These are phyloP conservation scores for Diaporthe sp. DNA, from an alignment of 2,329 filamentous ascomycete species.

Conservation along the genomic window DNA sequence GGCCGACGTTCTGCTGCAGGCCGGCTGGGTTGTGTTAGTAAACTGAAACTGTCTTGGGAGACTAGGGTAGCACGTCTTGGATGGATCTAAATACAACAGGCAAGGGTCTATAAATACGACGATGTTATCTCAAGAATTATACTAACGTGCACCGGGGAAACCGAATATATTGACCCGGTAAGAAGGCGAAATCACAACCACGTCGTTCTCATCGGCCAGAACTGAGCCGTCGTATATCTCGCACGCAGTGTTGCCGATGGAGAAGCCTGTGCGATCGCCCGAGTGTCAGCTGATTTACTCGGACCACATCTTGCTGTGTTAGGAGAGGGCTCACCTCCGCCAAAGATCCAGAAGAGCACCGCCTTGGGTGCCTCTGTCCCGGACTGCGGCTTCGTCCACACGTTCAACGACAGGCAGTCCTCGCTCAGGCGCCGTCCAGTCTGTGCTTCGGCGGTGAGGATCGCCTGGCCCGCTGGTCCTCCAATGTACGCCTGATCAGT, in stretches of 20 bases:
- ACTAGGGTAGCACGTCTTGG: too few relatives aligned
- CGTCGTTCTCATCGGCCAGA: constrained; percentile 29
- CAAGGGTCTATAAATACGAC: too few relatives aligned
- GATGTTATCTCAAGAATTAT: too few relatives aligned
- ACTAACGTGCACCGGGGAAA: constrained; percentile 25
- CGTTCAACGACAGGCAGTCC: constrained; percentile 32
- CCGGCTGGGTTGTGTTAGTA: background rate
- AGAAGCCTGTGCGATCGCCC: background rate
- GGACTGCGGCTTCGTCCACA: constrained; percentile 15
- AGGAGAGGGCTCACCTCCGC: constrained; percentile 13
- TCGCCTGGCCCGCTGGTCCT: background rate
- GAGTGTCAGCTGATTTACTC: background rate
- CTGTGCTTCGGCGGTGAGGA: constrained; percentile 19
- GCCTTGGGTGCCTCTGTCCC: background rate
- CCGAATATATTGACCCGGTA: constrained; percentile 31
- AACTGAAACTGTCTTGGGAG: background rate
- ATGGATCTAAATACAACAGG: background rate
- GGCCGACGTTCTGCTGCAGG: constrained; percentile 42
- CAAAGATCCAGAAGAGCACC: constrained; percentile 34
- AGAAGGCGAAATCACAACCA: constrained; percentile 17
- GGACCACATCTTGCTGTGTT: too few relatives aligned
- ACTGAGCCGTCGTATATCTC: constrained; percentile 29
- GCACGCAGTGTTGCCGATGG: constrained; percentile 30
- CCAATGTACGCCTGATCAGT: constrained; percentile 9
- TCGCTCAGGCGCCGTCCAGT: constrained; percentile 14